phyloP scores from a whole-genome alignment of 2,329 filamentous ascomycete genomes.

The Aureobasidium vineae region DNA sequence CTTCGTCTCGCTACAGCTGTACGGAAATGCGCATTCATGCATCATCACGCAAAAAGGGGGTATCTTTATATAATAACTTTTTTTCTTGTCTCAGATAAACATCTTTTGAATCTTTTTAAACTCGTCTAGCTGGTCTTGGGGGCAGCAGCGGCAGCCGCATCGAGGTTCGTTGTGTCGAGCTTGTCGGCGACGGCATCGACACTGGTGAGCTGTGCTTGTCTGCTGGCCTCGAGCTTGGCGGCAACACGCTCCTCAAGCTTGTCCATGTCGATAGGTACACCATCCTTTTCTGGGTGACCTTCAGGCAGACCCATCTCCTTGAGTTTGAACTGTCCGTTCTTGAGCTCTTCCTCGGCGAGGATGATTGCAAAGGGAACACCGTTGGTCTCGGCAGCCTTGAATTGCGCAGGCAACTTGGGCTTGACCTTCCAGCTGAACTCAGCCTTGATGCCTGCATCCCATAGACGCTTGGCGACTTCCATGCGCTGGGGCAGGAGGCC shows the following conservation, averaged over 20 bases:
- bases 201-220: conserved; percentile 34
- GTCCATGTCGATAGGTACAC: conserved; percentile 66
- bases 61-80: conserved; percentile 24
- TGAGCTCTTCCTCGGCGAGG: conserved; percentile 85
- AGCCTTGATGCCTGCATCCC: conserved; percentile 86
- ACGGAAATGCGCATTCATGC: not conserved
- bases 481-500: conserved; percentile 82
- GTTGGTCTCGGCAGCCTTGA: conserved; percentile 80
- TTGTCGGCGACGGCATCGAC: conserved; percentile 27
- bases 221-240: conserved; percentile 45
- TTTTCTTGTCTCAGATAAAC: not conserved
- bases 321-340: conserved; percentile 77
- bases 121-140: conserved; percentile 29
- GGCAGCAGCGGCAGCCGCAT: conserved; percentile 30
- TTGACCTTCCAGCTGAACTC: conserved; percentile 90
- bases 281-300: conserved; percentile 87
- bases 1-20: not conserved
- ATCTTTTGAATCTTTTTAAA: not conserved
- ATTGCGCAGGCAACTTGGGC: conserved; percentile 83
- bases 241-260: conserved; percentile 65
- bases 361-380: conserved; percentile 85
- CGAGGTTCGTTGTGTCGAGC: conserved; percentile 28
- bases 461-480: conserved; percentile 70
- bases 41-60: conserved; percentile 11
- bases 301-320: conserved; percentile 80